Conservation (phyloP, 768 basidiomycete species). For the Lyophyllum decastes region DNA sequence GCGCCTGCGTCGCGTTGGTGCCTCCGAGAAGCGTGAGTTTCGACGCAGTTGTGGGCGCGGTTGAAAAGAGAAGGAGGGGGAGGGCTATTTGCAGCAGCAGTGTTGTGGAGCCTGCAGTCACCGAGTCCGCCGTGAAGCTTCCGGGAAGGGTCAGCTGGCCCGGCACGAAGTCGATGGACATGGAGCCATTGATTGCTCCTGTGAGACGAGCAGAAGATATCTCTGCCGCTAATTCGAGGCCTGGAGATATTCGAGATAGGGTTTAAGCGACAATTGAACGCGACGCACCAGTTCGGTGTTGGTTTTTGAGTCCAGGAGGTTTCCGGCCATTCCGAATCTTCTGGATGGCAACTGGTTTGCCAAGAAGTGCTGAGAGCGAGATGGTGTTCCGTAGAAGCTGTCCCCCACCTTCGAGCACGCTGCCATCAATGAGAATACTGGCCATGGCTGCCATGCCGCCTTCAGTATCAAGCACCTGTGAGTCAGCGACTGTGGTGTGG, state of each 20-base stretch:
- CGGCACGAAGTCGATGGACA: slow-evolving; percentile 56
- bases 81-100: slow-evolving; percentile 73
- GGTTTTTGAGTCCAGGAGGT: slow-evolving; percentile 68
- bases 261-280: not conserved
- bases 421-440: slow-evolving; percentile 42
- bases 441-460: slow-evolving; percentile 24
- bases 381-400: slow-evolving; percentile 74
- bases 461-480: too few species aligned
- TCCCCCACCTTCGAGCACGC: slow-evolving; percentile 62
- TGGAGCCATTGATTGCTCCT: slow-evolving; percentile 58
- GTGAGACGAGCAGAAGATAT: slow-evolving; percentile 58
- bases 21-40: slow-evolving; percentile 64
- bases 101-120: slow-evolving; percentile 72
- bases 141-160: slow-evolving; percentile 42
- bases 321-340: slow-evolving; percentile 61
- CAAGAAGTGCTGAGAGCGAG: slow-evolving; percentile 63
- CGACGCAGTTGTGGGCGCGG: slow-evolving; percentile 31
- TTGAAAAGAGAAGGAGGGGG: slow-evolving; percentile 65
- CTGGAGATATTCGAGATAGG: slow-evolving; percentile 31
- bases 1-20: slow-evolving; percentile 70
- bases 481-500: too few species aligned
- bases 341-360: slow-evolving; percentile 57
- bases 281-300: slow-evolving; percentile 65
- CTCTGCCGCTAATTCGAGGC: slow-evolving; percentile 63
- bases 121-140: slow-evolving; percentile 40